Conservation (phyloP, 768 basidiomycete genomes). For the Tylopilus rubrobrunneus region DNA sequence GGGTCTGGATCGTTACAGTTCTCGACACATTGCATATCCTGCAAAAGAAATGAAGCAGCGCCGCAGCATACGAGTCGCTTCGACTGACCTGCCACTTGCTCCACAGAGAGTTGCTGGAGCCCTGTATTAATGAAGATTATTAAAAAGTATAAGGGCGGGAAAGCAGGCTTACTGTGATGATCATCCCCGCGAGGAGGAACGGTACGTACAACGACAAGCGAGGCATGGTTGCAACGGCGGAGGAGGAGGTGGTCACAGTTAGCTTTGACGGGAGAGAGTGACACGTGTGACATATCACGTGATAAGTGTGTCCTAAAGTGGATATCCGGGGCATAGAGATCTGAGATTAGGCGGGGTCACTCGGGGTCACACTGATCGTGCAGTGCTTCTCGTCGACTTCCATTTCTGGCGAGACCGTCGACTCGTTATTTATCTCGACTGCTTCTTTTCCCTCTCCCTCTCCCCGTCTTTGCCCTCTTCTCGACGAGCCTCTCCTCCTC, state of each 20-base stretch:
- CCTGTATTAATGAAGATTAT: conserved; percentile 37
- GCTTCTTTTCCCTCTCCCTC: conserved; percentile 28
- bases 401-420: conserved; percentile 20
- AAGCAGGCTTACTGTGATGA: conserved; percentile 60
- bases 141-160: neutral
- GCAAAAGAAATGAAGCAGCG: conserved; percentile 3
- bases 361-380: conserved; percentile 25
- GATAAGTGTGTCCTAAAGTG: conserved; percentile 1
- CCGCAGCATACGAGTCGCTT: neutral
- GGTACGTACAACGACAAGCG: conserved; percentile 61
- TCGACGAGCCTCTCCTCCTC: conserved; percentile 14
- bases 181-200: conserved; percentile 87
- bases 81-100: conserved; percentile 72
- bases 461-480: conserved; percentile 10
- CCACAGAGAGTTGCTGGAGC: conserved; percentile 78
- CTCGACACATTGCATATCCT: conserved; percentile 99
- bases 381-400: conserved; percentile 31
- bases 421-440: conserved; percentile 31
- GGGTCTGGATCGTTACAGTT: conserved; percentile 74
- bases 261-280: neutral
- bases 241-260: conserved; percentile 4
- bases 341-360: conserved; percentile 25
- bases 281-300: conserved; percentile 24
- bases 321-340: conserved; percentile 11
- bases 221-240: conserved; percentile 45